A percentile compares a stretch with the other conserved stretches of the same genome.
phyloP scores from a whole-genome alignment of 345 rosid species.

The Physaria fendleri region DNA sequence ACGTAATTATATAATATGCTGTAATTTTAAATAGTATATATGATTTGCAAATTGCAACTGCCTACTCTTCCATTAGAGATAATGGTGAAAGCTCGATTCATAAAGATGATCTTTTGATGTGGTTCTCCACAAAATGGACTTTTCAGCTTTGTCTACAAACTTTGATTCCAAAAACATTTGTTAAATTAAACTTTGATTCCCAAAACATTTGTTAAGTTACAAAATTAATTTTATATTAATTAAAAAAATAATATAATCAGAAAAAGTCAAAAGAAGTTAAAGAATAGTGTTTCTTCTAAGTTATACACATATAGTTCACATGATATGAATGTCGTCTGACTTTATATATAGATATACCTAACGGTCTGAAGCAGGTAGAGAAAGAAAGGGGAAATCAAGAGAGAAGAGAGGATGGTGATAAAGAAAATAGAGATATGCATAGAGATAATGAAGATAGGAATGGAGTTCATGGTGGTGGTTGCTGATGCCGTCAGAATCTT shows the following conservation, averaged over 20 bases:
- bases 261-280: neutral
- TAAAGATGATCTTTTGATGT: too few species aligned
- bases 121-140: too few species aligned
- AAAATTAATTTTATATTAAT: neutral
- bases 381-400: neutral
- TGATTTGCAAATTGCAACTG: too few species aligned
- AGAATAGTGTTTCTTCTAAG: neutral
- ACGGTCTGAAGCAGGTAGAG: neutral
- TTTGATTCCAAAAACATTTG: too few species aligned
- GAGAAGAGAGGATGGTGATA: constrained; percentile 6
- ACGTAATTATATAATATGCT: too few species aligned
- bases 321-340: neutral
- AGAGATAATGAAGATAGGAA: constrained; percentile 2
- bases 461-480: constrained; percentile 8
- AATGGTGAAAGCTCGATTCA: too few species aligned
- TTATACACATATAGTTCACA: constrained; percentile 9
- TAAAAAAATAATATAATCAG: neutral
- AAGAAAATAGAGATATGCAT: constrained; percentile 17
- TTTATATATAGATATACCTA: constrained; percentile 4
- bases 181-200: neutral
- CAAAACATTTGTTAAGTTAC: too few species aligned
- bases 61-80: too few species aligned
- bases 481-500: constrained; percentile 4
- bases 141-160: too few species aligned
- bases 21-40: too few species aligned